Conservation (phyloP, 306 rosid species). For the Pachyrhizus erosus region DNA sequence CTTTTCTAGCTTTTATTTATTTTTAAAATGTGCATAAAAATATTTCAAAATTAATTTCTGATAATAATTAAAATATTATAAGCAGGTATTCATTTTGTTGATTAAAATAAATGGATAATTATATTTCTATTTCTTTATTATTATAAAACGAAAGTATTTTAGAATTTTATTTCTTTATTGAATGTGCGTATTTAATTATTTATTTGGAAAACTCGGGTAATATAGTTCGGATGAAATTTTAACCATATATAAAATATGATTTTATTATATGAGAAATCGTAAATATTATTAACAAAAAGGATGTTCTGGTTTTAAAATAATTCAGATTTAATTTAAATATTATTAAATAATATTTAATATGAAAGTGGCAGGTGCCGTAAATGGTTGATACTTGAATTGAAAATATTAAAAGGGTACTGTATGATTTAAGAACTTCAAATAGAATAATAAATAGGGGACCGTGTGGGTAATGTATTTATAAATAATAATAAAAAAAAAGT, state of each 20-base stretch:
- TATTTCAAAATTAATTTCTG: too few species aligned
- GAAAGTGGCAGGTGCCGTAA: neutral
- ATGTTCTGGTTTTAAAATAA: neutral
- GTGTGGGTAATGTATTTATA: neutral
- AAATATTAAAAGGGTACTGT: neutral
- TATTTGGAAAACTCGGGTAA: too few species aligned
- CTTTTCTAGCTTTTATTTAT: neutral
- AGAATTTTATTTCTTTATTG: too few species aligned
- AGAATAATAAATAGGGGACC: neutral
- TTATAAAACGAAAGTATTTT: too few species aligned
- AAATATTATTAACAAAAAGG: neutral
- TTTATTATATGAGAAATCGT: neutral
- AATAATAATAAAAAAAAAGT: neutral
- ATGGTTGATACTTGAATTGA: neutral
- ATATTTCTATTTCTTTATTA: too few species aligned
- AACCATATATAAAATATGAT: too few species aligned
- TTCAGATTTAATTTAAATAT: neutral
- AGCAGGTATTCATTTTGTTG: too few species aligned
- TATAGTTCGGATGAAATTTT: too few species aligned
- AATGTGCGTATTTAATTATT: too few species aligned
- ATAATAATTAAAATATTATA: too few species aligned
- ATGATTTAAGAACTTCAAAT: neutral
- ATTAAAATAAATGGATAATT: too few species aligned
- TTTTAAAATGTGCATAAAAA: neutral
- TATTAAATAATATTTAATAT: neutral